Evolutionary conservation across 768 basidiomycete genomes (phyloP).

Genomic region (Auricularia heimuer): DNA sequence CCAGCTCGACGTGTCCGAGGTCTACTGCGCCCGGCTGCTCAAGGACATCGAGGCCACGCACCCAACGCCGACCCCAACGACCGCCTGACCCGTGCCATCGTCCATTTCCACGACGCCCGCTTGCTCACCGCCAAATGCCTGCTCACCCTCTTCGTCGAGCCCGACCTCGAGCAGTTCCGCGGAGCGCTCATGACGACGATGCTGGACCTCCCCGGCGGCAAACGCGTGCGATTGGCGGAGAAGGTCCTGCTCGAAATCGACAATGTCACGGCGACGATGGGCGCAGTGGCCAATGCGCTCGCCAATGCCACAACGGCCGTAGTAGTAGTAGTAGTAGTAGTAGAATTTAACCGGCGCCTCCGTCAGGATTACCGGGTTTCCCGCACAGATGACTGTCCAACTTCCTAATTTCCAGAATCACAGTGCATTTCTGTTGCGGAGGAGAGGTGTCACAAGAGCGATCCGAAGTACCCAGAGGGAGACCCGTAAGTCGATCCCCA

Average conservation of each 20-base stretch:
- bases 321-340: too few species aligned
- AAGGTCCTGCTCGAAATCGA: constrained; percentile 58
- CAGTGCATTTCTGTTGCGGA: too few species aligned
- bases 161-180: constrained; percentile 41
- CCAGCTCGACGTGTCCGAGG: constrained; percentile 75
- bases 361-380: too few species aligned
- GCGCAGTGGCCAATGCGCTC: constrained; percentile 44
- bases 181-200: constrained; percentile 39
- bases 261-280: constrained; percentile 41
- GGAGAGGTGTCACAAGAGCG: too few species aligned
- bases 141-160: constrained; percentile 55
- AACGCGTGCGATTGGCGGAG: constrained; percentile 37
- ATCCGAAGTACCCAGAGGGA: too few species aligned
- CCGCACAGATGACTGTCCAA: too few species aligned
- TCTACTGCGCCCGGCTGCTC: constrained; percentile 61
- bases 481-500: too few species aligned
- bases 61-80: constrained; percentile 48
- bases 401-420: too few species aligned
- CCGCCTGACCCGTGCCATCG: constrained; percentile 55
- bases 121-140: constrained; percentile 64
- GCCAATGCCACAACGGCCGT: constrained; percentile 44
- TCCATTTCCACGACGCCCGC: constrained; percentile 60
- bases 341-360: too few species aligned
- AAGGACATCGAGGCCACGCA: constrained; percentile 52
- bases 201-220: constrained; percentile 21